Percentiles rank a stretch among this genome's conserved stretches.
These are phyloP conservation scores for Inga leiocalycina DNA, from an alignment of 306 rosid species.

Conservation along the genomic window DNA sequence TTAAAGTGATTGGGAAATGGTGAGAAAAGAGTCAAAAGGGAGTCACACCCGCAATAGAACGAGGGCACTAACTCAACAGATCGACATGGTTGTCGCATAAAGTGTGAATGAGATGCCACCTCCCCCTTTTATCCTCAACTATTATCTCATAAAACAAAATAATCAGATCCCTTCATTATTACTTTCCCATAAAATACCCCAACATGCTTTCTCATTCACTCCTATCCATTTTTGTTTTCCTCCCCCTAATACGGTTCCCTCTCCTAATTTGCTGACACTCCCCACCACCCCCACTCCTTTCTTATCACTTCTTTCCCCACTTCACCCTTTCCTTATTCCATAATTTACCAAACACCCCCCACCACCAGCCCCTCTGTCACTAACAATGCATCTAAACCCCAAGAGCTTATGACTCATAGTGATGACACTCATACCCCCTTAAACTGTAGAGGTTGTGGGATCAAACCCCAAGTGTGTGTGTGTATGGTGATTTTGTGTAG, in stretches of 20 bases:
- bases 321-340: background rate
- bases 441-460: too few species aligned
- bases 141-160: constrained; percentile 17
- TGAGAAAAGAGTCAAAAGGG: background rate
- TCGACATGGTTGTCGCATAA: constrained; percentile 70
- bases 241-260: background rate
- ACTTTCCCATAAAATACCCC: background rate
- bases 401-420: too few species aligned
- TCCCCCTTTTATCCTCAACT: constrained; percentile 33
- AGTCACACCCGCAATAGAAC: constrained; percentile 6
- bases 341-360: background rate
- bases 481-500: too few species aligned
- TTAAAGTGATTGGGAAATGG: background rate
- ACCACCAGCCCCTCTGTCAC: too few species aligned
- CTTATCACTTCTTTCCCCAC: background rate
- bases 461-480: too few species aligned
- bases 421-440: too few species aligned
- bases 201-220: background rate
- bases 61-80: constrained; percentile 36
- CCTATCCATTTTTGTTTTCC: background rate
- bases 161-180: constrained; percentile 15
- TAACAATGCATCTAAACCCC: too few species aligned
- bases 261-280: background rate
- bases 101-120: constrained; percentile 61
- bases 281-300: background rate